Evolutionary conservation across 1,284 basidiomycete genomes (phyloP), one percentile per base, ranked within the genome.

Genomic region (Trichosporon inkin): DNA sequence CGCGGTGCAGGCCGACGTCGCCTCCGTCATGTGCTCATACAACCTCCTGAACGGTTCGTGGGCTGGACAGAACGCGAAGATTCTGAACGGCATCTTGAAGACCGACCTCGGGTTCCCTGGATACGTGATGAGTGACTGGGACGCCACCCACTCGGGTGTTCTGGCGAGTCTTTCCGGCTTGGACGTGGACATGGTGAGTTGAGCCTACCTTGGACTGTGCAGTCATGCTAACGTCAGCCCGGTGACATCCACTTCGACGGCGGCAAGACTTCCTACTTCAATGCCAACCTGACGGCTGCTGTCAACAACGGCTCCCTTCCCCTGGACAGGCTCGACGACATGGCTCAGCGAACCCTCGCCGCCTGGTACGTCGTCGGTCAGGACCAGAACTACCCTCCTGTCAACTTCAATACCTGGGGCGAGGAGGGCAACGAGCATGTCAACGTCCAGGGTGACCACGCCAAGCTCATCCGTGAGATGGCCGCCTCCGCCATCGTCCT

Each of bases 361-460:
- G 56, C 67, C 1, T 75, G 63, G 61, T 72, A 64, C 63, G 62
- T 69, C 35, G 38, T 71, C 34, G 69, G 64, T 1, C 73, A 73
- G 57, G 67, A 73, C 56, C 38, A 69, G 24, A 47, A 64, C 56
- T 68, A 61, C 56, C 68, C 69, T 0, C 20, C 19, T 10, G 53
- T 59, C 55, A 66, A 59, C 57, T 62, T 61, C 35, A 60, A 70
- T 54, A 51, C 62, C 8, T 61, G 66, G 47, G 63, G 24, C 10
- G 32, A 13, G 8, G 38, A 61, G 10, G 60, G 61, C 0, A 78
- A 90, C 77, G 76, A 81, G 56, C 86, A 85, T 63, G 80, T 88
- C 37, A 81, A 90, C 67, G 90, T 90, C 0, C 86, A 88, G 71
- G 82, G 75, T n/a, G 84, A 90, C 68, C 90, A 92, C 68, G 81